Conservation (phyloP, 176 grass and related monocot species). For the Paspalum vaginatum region DNA sequence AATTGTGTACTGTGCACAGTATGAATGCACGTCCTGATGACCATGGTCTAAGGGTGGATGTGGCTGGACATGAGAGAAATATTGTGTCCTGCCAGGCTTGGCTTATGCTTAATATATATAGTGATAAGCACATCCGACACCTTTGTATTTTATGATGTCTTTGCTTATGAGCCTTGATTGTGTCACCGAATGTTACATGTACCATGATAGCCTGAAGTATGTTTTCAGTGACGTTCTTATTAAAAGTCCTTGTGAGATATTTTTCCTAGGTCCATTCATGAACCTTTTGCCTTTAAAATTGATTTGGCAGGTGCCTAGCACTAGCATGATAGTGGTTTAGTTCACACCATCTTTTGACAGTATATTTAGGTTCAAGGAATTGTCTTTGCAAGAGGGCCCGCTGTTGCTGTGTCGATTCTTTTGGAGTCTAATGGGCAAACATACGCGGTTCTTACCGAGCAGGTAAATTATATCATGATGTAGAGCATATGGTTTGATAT, state of each 20-base stretch:
- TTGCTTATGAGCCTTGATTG: slow-evolving; percentile 3
- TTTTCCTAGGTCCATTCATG: neutral
- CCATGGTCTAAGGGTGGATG: neutral
- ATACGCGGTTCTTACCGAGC: slow-evolving; percentile 85
- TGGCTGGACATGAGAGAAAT: too few species aligned
- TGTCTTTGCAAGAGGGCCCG: slow-evolving; percentile 86
- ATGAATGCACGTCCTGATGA: too few species aligned
- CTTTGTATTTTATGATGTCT: neutral
- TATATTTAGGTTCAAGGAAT: slow-evolving; percentile 91
- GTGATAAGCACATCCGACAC: neutral
- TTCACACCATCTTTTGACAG: slow-evolving; percentile 23
- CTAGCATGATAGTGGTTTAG: neutral
- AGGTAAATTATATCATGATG: slow-evolving; percentile 49
- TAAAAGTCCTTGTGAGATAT: neutral
- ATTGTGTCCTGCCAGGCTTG: neutral
- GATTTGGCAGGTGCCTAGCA: neutral
- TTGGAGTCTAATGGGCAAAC: slow-evolving; percentile 74
- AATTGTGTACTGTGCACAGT: too few species aligned
- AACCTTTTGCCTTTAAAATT: neutral
- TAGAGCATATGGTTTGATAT: neutral
- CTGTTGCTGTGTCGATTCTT: slow-evolving; percentile 90
- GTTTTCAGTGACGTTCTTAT: neutral
- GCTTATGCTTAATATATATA: neutral
- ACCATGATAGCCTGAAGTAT: neutral
- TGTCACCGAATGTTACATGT: neutral